phyloP scores from a whole-genome alignment of 2,329 filamentous ascomycete species.

The Corynespora cassiicola region DNA sequence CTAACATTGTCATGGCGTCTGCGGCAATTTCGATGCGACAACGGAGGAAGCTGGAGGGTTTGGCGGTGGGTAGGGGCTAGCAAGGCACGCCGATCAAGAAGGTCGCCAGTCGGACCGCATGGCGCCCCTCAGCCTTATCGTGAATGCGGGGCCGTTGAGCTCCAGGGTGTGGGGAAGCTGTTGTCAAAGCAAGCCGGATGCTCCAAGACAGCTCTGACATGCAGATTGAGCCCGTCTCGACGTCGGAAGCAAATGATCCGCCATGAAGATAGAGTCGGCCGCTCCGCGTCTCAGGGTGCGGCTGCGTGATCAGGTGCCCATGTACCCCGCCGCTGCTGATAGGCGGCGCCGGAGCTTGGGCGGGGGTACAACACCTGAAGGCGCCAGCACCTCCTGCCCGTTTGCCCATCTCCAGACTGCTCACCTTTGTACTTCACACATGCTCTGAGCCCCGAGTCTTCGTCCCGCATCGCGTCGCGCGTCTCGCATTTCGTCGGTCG shows the following conservation, averaged over 20 bases:
- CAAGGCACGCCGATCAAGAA: too few relatives aligned
- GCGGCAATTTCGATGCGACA: too few relatives aligned
- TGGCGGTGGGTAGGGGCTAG: too few relatives aligned
- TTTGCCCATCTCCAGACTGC: slow-evolving; percentile 3
- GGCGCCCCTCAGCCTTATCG: too few relatives aligned
- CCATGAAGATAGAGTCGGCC: neutral
- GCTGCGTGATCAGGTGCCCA: slow-evolving; percentile 5
- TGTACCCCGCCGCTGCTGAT: slow-evolving; percentile 19
- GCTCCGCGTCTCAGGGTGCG: neutral
- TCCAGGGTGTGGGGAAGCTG: neutral
- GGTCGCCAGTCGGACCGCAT: too few relatives aligned
- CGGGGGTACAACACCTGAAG: slow-evolving; percentile 13
- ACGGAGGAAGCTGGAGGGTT: too few relatives aligned
- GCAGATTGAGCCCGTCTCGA: slow-evolving; percentile 1
- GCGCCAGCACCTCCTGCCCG: slow-evolving; percentile 6
- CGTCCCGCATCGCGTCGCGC: neutral
- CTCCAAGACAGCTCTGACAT: slow-evolving; percentile 3
- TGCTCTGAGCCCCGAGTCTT: slow-evolving; percentile 1
- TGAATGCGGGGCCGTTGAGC: slow-evolving; percentile 1
- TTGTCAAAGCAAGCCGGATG: neutral
- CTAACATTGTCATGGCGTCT: too few relatives aligned
- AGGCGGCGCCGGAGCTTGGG: slow-evolving; percentile 10
- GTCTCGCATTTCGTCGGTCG: slow-evolving; percentile 1
- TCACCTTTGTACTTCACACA: slow-evolving; percentile 3
- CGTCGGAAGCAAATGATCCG: neutral